These are phyloP conservation scores for Fusarium compactum DNA, from an alignment of 2,329 filamentous ascomycete species.

Conservation along the genomic window DNA sequence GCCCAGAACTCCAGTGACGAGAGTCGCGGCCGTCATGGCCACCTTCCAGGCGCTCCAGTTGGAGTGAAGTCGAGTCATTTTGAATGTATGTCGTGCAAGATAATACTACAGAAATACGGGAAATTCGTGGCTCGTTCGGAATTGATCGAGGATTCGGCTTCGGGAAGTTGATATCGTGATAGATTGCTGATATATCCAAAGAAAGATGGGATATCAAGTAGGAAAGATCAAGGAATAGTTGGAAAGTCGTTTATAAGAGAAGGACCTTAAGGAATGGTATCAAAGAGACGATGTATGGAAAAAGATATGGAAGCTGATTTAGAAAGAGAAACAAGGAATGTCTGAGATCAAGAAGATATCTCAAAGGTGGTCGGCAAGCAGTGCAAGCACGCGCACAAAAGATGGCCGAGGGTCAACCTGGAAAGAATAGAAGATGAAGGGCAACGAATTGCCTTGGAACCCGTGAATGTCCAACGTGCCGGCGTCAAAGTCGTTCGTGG, in stretches of 20 bases:
- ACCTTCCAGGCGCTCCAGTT: constrained; percentile 51
- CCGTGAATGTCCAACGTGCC: constrained; percentile 45
- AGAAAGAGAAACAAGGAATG: constrained; percentile 36
- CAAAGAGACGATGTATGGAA: constrained; percentile 33
- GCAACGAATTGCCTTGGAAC: constrained; percentile 43
- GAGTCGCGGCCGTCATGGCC: constrained; percentile 51
- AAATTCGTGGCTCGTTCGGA: constrained; percentile 42
- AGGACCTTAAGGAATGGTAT: constrained; percentile 44
- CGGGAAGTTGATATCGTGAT: constrained; percentile 39
- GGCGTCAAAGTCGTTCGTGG: constrained; percentile 38
- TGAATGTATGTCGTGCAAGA: constrained; percentile 38
- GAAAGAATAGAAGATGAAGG: constrained; percentile 47
- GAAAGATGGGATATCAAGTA: constrained; percentile 12
- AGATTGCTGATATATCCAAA: constrained; percentile 33
- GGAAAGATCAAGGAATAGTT: constrained; percentile 24
- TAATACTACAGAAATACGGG: constrained; percentile 37
- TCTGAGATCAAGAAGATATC: constrained; percentile 33
- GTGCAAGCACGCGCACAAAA: constrained; percentile 51
- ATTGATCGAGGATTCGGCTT: constrained; percentile 37
- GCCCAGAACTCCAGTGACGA: constrained; percentile 66
- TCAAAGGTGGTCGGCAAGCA: constrained; percentile 42
- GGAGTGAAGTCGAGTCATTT: constrained; percentile 51
- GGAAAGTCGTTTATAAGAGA: constrained; percentile 29
- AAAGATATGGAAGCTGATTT: constrained; percentile 8
- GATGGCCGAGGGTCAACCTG: constrained; percentile 70